Evolutionary conservation across 768 basidiomycete species (phyloP).

Genomic region (Austroboletus festivus): DNA sequence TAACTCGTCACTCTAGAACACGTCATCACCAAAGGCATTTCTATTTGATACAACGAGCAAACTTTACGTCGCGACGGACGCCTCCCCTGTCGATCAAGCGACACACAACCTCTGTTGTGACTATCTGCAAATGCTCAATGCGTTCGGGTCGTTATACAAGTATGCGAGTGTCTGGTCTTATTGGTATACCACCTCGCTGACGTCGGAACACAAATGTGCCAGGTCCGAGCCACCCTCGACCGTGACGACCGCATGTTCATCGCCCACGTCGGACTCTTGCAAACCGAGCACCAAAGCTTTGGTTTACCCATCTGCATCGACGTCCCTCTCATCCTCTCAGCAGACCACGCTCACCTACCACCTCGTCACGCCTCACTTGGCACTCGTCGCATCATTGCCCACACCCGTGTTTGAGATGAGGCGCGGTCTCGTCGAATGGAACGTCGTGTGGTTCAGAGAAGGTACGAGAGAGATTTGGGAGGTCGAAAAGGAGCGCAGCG

Average conservation of each 20-base stretch:
- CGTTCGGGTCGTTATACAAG: constrained; percentile 87
- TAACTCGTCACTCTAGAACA: constrained; percentile 53
- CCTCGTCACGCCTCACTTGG: constrained; percentile 68
- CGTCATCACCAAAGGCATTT: constrained; percentile 90
- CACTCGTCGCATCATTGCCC: constrained; percentile 69
- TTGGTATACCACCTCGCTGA: constrained; percentile 1
- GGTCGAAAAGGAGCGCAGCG: constrained; percentile 57
- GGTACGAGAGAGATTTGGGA: constrained; percentile 81
- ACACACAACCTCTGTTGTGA: constrained; percentile 90
- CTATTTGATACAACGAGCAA: constrained; percentile 84
- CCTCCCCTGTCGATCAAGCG: constrained; percentile 83
- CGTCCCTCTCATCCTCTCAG: constrained; percentile 52
- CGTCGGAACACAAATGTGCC: background rate
- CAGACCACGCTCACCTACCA: constrained; percentile 83
- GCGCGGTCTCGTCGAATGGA: constrained; percentile 79
- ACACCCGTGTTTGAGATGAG: constrained; percentile 69
- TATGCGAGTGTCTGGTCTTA: constrained; percentile 28
- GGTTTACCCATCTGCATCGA: constrained; percentile 69
- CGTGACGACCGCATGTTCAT: too few relatives aligned
- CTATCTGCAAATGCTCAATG: constrained; percentile 82
- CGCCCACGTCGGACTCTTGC: constrained; percentile 1
- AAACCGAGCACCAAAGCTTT: constrained; percentile 38
- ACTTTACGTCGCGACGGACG: constrained; percentile 91
- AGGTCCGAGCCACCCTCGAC: constrained; percentile 14
- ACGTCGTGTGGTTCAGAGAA: constrained; percentile 80